phyloP scores from a whole-genome alignment of 2,329 filamentous ascomycete species.

The Emergomyces pasteurianus region DNA sequence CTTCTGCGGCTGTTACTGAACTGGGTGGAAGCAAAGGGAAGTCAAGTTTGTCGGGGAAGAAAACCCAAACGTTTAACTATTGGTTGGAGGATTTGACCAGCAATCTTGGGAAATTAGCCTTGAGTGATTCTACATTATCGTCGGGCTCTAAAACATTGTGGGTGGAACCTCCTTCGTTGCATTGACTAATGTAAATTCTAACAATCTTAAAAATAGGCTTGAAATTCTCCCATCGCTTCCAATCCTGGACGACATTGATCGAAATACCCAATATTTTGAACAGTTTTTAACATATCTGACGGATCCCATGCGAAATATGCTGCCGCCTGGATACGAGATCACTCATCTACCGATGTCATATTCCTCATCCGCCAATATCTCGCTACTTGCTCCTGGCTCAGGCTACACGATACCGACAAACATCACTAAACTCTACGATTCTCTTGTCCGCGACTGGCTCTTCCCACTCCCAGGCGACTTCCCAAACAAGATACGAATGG shows the following conservation, averaged over 20 bases:
- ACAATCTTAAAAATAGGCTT: constrained; percentile 15
- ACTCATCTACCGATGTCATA: constrained; percentile 13
- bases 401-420: constrained; percentile 4
- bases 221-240: constrained; percentile 20
- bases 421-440: constrained; percentile 23
- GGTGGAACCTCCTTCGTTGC: constrained; percentile 4
- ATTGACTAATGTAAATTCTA: constrained; percentile 8
- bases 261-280: constrained; percentile 20
- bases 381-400: neutral
- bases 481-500: constrained; percentile 25
- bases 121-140: neutral
- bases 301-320: neutral
- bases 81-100: neutral
- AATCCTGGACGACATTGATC: constrained; percentile 25
- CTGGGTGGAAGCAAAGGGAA: neutral
- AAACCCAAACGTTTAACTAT: neutral
- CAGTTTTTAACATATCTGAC: constrained; percentile 14
- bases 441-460: constrained; percentile 26
- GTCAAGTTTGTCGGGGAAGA: neutral
- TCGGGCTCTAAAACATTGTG: constrained; percentile 21
- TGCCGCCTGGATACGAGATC: constrained; percentile 7
- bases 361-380: constrained; percentile 5
- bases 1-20: neutral
- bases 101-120: neutral
- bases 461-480: constrained; percentile 21